Conservation (phyloP, 2,329 filamentous ascomycete genomes). For the Keithomyces neogunnii region DNA sequence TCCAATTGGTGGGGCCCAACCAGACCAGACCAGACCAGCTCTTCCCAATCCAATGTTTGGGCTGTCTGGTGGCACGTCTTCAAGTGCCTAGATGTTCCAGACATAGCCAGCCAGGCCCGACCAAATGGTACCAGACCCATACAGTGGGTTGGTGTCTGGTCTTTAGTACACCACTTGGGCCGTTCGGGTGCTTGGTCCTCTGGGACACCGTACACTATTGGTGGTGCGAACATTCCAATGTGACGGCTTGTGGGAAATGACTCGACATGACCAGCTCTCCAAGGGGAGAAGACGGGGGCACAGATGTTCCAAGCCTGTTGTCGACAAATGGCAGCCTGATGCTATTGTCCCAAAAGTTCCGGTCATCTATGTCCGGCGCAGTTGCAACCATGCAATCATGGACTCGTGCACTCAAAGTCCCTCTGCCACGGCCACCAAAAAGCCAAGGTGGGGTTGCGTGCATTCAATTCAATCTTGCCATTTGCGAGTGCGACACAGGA, state of each 20-base stretch:
- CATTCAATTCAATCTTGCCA: background rate
- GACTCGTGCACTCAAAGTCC: too few species aligned
- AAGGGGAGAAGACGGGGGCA: too few species aligned
- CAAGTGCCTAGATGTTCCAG: background rate
- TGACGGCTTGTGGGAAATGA: background rate
- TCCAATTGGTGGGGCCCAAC: background rate
- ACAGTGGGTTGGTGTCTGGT: background rate
- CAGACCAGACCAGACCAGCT: background rate
- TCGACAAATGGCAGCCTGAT: too few species aligned
- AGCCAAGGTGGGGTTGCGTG: background rate
- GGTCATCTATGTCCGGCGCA: background rate
- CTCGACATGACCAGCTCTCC: background rate
- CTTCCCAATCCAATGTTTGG: too few species aligned
- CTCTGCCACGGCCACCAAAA: background rate
- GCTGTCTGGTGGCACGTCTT: background rate
- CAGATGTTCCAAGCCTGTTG: too few species aligned
- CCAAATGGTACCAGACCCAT: too few species aligned
- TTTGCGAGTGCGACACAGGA: background rate
- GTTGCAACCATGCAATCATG: background rate
- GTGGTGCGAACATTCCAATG: too few species aligned
- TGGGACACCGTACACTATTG: background rate
- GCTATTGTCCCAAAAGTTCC: too few species aligned
- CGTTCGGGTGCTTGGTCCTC: background rate
- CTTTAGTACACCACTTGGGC: background rate
- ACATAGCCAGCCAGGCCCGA: too few species aligned